Evolutionary conservation across 1,139 yeast species (phyloP), one percentile per base, ranked within the genome.

Genomic region (Kodamaea ohmeri): DNA sequence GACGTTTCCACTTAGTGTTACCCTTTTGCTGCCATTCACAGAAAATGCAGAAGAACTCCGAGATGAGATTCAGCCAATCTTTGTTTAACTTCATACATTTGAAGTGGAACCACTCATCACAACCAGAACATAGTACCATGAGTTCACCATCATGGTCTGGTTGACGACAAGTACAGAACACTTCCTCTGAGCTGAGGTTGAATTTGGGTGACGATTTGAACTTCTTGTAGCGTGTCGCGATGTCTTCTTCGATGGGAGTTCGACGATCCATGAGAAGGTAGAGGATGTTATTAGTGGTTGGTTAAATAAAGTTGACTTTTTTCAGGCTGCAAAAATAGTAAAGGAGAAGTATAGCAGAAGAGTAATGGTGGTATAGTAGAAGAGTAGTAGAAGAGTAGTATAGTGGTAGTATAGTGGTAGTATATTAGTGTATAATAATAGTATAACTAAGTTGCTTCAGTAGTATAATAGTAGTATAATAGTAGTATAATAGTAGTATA

Each of bases 61-160:
- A 72, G 6, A 89, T 80, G 39, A 89, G 64, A 32, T 71, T 67
- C 39, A 78, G 73, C 52, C 74, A 76, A 30, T 65, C 60, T n/a
- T 60, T 61, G 35, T 79, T 68, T 34, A 89, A 56, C 43, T 73
- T 73, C 71, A 89, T 77, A 53, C 97, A 90, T 35, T 66, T 68
- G 57, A 90, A 87, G 60, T 90, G 97, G 55, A 74, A 90, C 97
- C 97, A 90, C 47, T 87, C 96, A 53, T 89, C 96, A 61, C 97
- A 90, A 6, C 88, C 90, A 57, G 89, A 97, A 56, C 97, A 90
- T 0, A 86, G 89, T 16, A 90, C 84, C 97, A 89, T 89, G 45
- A 83, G 56, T 57, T 85, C 85, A 1, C 76, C 76, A 1, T 92
- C 95, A 44, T 73, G 70, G 52, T 90, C 97, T 0, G 90, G 85